phyloP scores from a whole-genome alignment of 2,329 filamentous ascomycete species.

The Fusarium sulawesiense region DNA sequence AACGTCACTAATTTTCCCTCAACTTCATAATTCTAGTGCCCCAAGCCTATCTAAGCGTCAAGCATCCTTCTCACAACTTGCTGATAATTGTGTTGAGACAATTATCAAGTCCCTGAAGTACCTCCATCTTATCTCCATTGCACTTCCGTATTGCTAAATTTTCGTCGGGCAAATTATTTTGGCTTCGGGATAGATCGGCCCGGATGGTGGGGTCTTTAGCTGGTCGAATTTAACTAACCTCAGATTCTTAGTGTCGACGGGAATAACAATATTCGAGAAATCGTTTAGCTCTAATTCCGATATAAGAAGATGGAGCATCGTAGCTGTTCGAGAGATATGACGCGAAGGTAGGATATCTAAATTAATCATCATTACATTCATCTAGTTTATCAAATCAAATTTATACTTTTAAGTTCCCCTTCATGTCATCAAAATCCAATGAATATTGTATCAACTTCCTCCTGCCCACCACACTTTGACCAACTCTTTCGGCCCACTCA shows the following conservation, averaged over 20 bases:
- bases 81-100: slow-evolving; percentile 41
- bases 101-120: slow-evolving; percentile 34
- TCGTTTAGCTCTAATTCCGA: neutral
- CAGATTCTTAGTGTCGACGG: neutral
- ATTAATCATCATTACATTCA: slow-evolving; percentile 26
- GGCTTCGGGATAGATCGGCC: slow-evolving; percentile 33
- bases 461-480: slow-evolving; percentile 45
- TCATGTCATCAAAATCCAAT: slow-evolving; percentile 6
- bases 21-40: neutral
- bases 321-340: neutral
- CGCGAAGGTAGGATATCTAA: slow-evolving; percentile 3
- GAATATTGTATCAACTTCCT: slow-evolving; percentile 3
- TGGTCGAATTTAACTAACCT: slow-evolving; percentile 1
- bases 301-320: neutral
- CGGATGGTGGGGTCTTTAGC: slow-evolving; percentile 19
- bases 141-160: slow-evolving; percentile 26
- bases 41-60: neutral
- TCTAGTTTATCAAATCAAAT: slow-evolving; percentile 21
- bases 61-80: slow-evolving; percentile 10
- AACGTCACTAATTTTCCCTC: neutral
- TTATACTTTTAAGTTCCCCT: slow-evolving; percentile 30
- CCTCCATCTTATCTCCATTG: slow-evolving; percentile 25
- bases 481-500: slow-evolving; percentile 41
- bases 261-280: slow-evolving; percentile 9
- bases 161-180: slow-evolving; percentile 24